Percentiles rank a stretch among this genome's conserved stretches.
Conservation (phyloP, 306 rosid species). For the Quercus gilva region DNA sequence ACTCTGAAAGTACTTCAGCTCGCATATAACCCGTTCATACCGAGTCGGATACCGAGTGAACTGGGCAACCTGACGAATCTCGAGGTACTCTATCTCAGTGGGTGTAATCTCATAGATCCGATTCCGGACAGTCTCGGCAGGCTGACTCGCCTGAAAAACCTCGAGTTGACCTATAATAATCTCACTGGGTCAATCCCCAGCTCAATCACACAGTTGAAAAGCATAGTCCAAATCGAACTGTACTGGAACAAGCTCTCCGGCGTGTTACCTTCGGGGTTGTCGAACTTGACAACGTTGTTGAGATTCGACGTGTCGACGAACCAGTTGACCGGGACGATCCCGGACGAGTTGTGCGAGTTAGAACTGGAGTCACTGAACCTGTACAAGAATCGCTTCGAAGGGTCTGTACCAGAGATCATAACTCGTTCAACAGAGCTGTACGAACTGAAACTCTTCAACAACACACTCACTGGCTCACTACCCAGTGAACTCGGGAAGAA, state of each 20-base stretch:
- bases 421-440: constrained; percentile 36
- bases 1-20: constrained; percentile 44
- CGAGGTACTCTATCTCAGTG: constrained; percentile 46
- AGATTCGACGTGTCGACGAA: constrained; percentile 62
- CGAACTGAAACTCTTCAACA: constrained; percentile 59
- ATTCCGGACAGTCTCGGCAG: constrained; percentile 48
- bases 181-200: constrained; percentile 55
- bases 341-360: constrained; percentile 45
- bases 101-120: constrained; percentile 43
- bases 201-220: constrained; percentile 31
- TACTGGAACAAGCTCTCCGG: constrained; percentile 60
- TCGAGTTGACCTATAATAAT: constrained; percentile 52
- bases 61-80: constrained; percentile 54
- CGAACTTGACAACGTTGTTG: constrained; percentile 42
- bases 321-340: constrained; percentile 57
- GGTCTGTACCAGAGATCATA: constrained; percentile 53
- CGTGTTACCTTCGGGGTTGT: constrained; percentile 41
- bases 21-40: constrained; percentile 48
- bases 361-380: constrained; percentile 51
- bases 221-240: constrained; percentile 56
- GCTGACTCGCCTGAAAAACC: constrained; percentile 37
- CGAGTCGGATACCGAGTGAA: constrained; percentile 40
- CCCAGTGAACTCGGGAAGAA: constrained; percentile 58
- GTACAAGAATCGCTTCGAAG: constrained; percentile 44
- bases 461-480: constrained; percentile 48